These are phyloP conservation scores for Rhizopogon roseolus DNA, from an alignment of 768 basidiomycete species.

Conservation along the genomic window DNA sequence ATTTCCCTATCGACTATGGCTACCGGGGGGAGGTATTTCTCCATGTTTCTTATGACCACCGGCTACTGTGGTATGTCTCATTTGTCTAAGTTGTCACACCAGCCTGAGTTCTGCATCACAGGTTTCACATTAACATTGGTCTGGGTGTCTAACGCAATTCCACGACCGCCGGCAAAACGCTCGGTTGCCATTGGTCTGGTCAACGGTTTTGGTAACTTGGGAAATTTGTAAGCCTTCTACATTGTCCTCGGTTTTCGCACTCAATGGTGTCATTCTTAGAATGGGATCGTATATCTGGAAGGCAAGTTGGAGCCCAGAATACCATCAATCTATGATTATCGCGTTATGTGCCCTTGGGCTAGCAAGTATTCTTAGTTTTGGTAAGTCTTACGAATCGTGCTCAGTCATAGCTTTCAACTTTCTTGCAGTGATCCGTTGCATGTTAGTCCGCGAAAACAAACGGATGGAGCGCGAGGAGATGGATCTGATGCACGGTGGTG, in stretches of 20 bases:
- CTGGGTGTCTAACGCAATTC: conserved; percentile 59
- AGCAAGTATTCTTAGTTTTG: conserved; percentile 28
- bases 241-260: neutral
- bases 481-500: conserved; percentile 37
- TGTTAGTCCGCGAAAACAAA: conserved; percentile 46
- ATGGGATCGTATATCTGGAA: conserved; percentile 65
- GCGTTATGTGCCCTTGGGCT: conserved; percentile 31
- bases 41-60: conserved; percentile 59
- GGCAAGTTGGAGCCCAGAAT: conserved; percentile 52
- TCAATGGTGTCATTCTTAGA: conserved; percentile 21
- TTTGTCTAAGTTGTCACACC: neutral
- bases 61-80: conserved; percentile 39
- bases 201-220: conserved; percentile 55
- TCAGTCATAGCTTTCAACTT: neutral
- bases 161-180: conserved; percentile 53
- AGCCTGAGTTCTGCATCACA: conserved; percentile 1
- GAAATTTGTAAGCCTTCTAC: conserved; percentile 42
- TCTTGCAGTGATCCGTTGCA: conserved; percentile 32
- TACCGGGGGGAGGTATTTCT: conserved; percentile 52
- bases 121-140: conserved; percentile 44
- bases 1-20: conserved; percentile 51
- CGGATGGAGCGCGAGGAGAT: conserved; percentile 46
- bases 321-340: conserved; percentile 61
- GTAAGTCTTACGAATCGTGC: conserved; percentile 15
- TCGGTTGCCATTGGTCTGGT: conserved; percentile 58